These are phyloP conservation scores for Coemansia umbellata DNA, from an alignment of 192 early-diverging fungal species.

Conservation along the genomic window DNA sequence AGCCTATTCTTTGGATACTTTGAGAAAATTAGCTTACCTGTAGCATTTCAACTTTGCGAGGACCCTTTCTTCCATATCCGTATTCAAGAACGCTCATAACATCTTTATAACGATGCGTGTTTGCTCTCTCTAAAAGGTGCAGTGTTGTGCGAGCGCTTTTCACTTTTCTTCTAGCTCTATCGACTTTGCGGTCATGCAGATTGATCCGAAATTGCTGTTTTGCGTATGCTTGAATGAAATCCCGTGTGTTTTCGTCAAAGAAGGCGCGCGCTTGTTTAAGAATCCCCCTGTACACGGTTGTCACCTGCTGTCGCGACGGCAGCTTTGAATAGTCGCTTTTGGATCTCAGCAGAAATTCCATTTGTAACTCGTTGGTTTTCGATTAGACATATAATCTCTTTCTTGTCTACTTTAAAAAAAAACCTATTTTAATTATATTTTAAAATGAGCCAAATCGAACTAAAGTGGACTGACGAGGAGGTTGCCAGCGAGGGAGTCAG, in stretches of 20 bases:
- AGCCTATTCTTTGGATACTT: neutral
- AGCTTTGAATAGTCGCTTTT: neutral
- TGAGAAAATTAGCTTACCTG: conserved; percentile 23
- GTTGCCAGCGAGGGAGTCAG: conserved; percentile 60
- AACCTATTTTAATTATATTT: neutral
- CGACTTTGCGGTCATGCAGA: conserved; percentile 16
- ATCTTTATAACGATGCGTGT: conserved; percentile 23
- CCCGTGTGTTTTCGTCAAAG: conserved; percentile 36
- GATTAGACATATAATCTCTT: neutral
- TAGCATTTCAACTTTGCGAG: conserved; percentile 25
- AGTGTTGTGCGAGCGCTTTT: conserved; percentile 16
- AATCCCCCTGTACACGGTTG: conserved; percentile 27
- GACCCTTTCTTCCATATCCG: conserved; percentile 45
- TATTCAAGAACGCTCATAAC: conserved; percentile 41
- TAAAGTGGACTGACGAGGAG: conserved; percentile 62
- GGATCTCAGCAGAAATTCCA: conserved; percentile 33
- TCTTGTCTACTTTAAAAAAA: too few species aligned
- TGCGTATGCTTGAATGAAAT: conserved; percentile 32
- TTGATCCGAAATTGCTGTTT: conserved; percentile 21
- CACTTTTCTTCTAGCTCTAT: conserved; percentile 13
- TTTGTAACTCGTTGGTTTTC: neutral
- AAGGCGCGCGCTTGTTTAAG: conserved; percentile 34
- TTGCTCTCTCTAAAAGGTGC: conserved; percentile 36
- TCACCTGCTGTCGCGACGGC: conserved; percentile 8
- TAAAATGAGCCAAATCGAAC: conserved; percentile 24